Conservation (phyloP, 208 protist species). For the Borovskyia barvae region DNA sequence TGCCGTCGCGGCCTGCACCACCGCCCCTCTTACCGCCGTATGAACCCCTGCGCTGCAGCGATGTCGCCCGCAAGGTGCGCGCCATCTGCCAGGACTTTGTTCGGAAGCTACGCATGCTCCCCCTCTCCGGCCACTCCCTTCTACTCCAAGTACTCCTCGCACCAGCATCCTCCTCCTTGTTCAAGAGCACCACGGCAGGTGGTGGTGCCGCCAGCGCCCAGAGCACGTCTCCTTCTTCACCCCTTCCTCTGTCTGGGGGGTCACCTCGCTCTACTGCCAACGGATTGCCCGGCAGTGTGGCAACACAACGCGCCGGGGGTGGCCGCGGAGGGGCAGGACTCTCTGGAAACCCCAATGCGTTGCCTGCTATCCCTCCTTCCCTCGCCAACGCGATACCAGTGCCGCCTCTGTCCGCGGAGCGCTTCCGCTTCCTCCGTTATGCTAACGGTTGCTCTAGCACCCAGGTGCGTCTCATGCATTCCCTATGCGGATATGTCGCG, state of each 20-base stretch:
- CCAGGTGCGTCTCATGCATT: slow-evolving; percentile 47
- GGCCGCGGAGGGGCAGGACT: neutral
- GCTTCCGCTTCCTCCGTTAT: slow-evolving; percentile 75
- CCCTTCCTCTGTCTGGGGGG: no score
- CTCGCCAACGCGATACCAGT: neutral
- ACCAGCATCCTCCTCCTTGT: slow-evolving; percentile 62
- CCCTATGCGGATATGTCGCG: slow-evolving; percentile 63
- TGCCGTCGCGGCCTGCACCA: slow-evolving; percentile 18
- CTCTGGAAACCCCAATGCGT: neutral
- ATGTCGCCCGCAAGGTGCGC: slow-evolving; percentile 60
- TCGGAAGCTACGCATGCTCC: slow-evolving; percentile 33
- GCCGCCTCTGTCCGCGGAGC: slow-evolving; percentile 39
- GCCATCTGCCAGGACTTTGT: slow-evolving; percentile 44
- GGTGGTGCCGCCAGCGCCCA: slow-evolving; percentile 1
- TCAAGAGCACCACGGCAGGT: slow-evolving; percentile 11
- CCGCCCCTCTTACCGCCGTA: slow-evolving; percentile 20
- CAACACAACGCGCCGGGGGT: neutral
- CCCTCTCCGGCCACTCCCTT: slow-evolving; percentile 45
- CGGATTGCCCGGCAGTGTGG: neutral
- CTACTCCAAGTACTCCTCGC: slow-evolving; percentile 68
- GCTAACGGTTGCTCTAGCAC: slow-evolving; percentile 69
- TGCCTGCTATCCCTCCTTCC: neutral
- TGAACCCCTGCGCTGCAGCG: slow-evolving; percentile 37
- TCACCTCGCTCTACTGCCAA: no score
- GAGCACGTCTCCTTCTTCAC: no score